Base-by-base conservation (phyloP, 345 rosid genomes). In the Rhodomyrtus tomentosa region DNA sequence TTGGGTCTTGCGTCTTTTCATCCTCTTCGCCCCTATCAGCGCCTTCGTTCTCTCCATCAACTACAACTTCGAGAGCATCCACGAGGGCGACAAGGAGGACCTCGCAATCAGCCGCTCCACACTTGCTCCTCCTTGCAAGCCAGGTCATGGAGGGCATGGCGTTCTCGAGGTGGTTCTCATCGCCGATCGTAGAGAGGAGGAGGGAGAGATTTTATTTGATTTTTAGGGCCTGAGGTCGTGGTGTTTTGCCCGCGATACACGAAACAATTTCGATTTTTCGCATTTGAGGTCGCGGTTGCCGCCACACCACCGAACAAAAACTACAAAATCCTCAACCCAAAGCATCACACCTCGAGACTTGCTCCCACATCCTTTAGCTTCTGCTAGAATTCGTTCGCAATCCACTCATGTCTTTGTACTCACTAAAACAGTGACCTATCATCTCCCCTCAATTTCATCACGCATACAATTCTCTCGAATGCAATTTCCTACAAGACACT, bases 101-200 rank as follows among this genome's bases (percentile, higher is more conserved):
- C 89, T 93, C 25, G 87, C 87, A 54, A 54, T 93, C 98, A 3
- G 94, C 96, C 0, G 91, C 94, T 0, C 98, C 99, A 1, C 98
- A 96, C 84, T 87, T 95, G 53, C 93, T 96, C 74, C 94, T 95
- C 21, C 85, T 97, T 0, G 90, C 93, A 1, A 89, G 94, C 85
- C 98, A 95, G 87, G 91, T 94, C 59, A 11, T 94, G 96, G 98
- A 97, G 82, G 99, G 96, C 2, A 83, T 95, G 54, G 92, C 95
- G 6, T 90, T 87, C 80, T 92, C 95, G 0, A 91, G 83, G 40
- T 73, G 90, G 83, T 93, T 97, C 73, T 90, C 95, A 21, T 85
- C 90, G 18, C 98, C 96, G 8, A 85, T 95, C 22, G n/a, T 22
- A 54, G 22, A 54, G 56, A 54, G 25, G 56, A 54, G n/a, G 56